A percentile compares a stretch with the other conserved stretches of the same genome.
Conservation (phyloP, 495 filamentous ascomycete genomes). For the Jackrogersella multiformis region DNA sequence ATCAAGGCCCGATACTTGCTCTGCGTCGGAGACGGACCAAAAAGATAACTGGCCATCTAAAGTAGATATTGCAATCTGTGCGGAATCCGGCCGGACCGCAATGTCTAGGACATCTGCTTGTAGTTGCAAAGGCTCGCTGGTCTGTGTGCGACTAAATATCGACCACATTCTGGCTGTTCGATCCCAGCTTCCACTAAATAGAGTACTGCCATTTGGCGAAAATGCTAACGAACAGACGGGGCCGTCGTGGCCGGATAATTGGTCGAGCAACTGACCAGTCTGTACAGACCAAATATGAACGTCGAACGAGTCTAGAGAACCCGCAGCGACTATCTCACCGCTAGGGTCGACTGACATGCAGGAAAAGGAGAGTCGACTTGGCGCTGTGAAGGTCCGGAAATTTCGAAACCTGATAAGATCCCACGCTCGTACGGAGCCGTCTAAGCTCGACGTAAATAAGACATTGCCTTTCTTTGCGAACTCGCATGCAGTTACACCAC, state of each 20-base stretch:
- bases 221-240: conserved; percentile 89
- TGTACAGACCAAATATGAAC: conserved; percentile 99
- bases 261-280: conserved; percentile 93
- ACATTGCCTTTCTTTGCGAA: conserved; percentile 95
- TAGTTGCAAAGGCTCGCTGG: conserved; percentile 90
- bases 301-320: conserved; percentile 94
- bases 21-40: conserved; percentile 89
- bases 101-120: conserved; percentile 90
- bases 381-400: conserved; percentile 95
- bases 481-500: conserved; percentile 93
- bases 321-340: conserved; percentile 94
- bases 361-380: conserved; percentile 89
- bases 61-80: conserved; percentile 89
- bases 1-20: conserved; percentile 82
- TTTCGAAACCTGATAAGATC: conserved; percentile 96
- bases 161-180: conserved; percentile 94
- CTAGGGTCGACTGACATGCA: conserved; percentile 95
- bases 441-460: conserved; percentile 91
- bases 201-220: conserved; percentile 79
- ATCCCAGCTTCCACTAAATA: conserved; percentile 96
- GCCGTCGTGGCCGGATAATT: conserved; percentile 90
- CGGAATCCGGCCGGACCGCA: conserved; percentile 87
- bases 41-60: conserved; percentile 94
- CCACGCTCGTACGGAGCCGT: conserved; percentile 95
- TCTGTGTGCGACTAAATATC: conserved; percentile 91